phyloP scores from a whole-genome alignment of 768 basidiomycete species.

The Kwoniella mangroviensis region DNA sequence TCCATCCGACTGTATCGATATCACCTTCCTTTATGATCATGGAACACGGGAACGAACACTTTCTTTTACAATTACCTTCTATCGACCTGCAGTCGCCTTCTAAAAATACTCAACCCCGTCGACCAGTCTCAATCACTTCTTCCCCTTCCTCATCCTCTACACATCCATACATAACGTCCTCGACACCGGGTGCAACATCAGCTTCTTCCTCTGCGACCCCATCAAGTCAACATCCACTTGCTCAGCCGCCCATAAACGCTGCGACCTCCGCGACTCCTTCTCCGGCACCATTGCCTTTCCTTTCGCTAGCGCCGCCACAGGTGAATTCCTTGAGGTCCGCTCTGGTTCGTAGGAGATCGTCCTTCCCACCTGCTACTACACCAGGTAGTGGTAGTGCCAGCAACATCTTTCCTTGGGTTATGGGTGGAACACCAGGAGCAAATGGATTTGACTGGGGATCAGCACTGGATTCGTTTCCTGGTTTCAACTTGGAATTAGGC shows the following conservation, averaged over 20 bases:
- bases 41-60: slow-evolving; percentile 3
- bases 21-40: slow-evolving; percentile 5
- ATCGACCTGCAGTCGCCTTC: slow-evolving; percentile 15
- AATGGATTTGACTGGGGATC: slow-evolving; percentile 23
- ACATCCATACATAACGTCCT: neutral
- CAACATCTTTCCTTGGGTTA: slow-evolving; percentile 24
- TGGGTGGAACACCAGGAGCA: slow-evolving; percentile 29
- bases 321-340: slow-evolving; percentile 20
- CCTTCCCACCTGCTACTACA: slow-evolving; percentile 36
- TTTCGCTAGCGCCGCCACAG: slow-evolving; percentile 23
- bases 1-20: neutral
- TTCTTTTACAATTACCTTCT: neutral
- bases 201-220: slow-evolving; percentile 14
- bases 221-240: slow-evolving; percentile 24
- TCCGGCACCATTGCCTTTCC: slow-evolving; percentile 26
- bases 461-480: slow-evolving; percentile 24
- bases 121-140: slow-evolving; percentile 1
- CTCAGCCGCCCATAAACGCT: slow-evolving; percentile 26
- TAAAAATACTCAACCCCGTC: slow-evolving; percentile 10
- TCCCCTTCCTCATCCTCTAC: slow-evolving; percentile 12
- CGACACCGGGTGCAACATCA: slow-evolving; percentile 10
- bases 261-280: slow-evolving; percentile 1
- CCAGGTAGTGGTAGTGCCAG: slow-evolving; percentile 17
- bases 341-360: slow-evolving; percentile 38
- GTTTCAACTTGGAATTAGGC: slow-evolving; percentile 32